Percentiles rank a stretch among this genome's conserved stretches.
Conservation (phyloP, 768 basidiomycete genomes). For the Mycena pura region DNA sequence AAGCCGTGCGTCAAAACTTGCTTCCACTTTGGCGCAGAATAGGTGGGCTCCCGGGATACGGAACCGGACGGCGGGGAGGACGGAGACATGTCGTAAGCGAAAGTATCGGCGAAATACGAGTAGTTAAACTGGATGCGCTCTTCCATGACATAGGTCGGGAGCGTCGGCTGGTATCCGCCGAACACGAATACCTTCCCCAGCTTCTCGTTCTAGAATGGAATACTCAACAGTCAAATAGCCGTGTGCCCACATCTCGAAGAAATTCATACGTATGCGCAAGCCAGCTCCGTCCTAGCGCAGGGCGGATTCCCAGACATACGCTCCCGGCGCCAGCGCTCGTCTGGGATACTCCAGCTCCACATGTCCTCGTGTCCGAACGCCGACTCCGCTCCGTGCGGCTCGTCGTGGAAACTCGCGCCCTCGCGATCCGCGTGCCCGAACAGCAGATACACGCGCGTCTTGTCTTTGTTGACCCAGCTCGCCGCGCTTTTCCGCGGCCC, state of each 20-base stretch:
- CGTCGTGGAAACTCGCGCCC: slow-evolving; percentile 30
- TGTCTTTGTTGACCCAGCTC: slow-evolving; percentile 41
- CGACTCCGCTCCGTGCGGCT: slow-evolving; percentile 30
- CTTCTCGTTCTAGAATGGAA: neutral
- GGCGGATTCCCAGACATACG: slow-evolving; percentile 38
- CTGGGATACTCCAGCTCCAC: slow-evolving; percentile 40
- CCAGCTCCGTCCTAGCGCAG: slow-evolving; percentile 38
- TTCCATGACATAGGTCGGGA: slow-evolving; percentile 29
- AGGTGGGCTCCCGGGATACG: neutral
- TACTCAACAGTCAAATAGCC: neutral
- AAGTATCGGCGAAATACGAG: slow-evolving; percentile 51
- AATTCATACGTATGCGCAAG: slow-evolving; percentile 36
- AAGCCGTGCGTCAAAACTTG: slow-evolving; percentile 48
- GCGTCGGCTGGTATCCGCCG: slow-evolving; percentile 45
- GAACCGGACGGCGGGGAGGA: neutral
- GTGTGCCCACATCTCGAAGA: neutral
- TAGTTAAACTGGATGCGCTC: slow-evolving; percentile 31
- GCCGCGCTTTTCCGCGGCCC: slow-evolving; percentile 42
- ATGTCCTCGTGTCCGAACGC: slow-evolving; percentile 34
- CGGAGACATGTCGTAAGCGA: slow-evolving; percentile 33
- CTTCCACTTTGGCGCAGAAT: slow-evolving; percentile 35
- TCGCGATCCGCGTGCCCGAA: slow-evolving; percentile 45
- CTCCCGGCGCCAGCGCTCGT: slow-evolving; percentile 37
- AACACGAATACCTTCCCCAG: slow-evolving; percentile 44
- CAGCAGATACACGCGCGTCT: slow-evolving; percentile 40